Percentiles rank a stretch among this genome's conserved stretches.
These are phyloP conservation scores for Leishmania braziliensis DNA, from an alignment of 208 protist species.

Conservation along the genomic window DNA sequence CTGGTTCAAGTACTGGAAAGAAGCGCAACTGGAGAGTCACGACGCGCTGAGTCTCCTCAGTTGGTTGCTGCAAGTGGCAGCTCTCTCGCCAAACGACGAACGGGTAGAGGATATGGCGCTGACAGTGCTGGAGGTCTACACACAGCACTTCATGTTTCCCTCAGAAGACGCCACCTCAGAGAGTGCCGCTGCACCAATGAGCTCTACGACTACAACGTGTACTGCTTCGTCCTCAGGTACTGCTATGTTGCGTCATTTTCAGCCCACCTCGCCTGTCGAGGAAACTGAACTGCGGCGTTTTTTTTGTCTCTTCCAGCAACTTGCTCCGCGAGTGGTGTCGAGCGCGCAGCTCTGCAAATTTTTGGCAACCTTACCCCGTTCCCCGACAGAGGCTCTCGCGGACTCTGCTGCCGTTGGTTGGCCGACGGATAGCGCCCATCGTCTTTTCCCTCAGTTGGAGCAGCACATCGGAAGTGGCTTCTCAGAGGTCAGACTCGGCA, in stretches of 20 bases:
- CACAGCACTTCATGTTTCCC: slow-evolving; percentile 30
- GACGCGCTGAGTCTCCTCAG: slow-evolving; percentile 32
- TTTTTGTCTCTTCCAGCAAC: slow-evolving; percentile 39
- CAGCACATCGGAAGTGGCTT: slow-evolving; percentile 13
- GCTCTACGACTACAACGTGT: neutral
- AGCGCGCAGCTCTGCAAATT: slow-evolving; percentile 46
- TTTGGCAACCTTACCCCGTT: slow-evolving; percentile 42
- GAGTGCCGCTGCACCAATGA: neutral
- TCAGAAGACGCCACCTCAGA: slow-evolving; percentile 10
- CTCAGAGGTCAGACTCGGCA: neutral
- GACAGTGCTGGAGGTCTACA: slow-evolving; percentile 72
- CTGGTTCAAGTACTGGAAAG: slow-evolving; percentile 86
- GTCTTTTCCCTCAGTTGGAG: slow-evolving; percentile 77
- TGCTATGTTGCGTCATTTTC: neutral
- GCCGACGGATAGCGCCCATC: slow-evolving; percentile 56
- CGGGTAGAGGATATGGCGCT: slow-evolving; percentile 77
- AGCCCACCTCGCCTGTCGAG: slow-evolving; percentile 25
- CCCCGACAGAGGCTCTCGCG: neutral
- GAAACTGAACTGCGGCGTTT: slow-evolving; percentile 37
- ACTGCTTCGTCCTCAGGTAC: neutral
- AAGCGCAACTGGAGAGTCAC: slow-evolving; percentile 39
- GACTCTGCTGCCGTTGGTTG: slow-evolving; percentile 26
- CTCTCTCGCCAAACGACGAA: slow-evolving; percentile 70
- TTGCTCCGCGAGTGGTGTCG: slow-evolving; percentile 38
- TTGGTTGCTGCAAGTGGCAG: slow-evolving; percentile 76